Conservation (phyloP, 2,329 filamentous ascomycete species). For the Plectosphaerella cucumerina region DNA sequence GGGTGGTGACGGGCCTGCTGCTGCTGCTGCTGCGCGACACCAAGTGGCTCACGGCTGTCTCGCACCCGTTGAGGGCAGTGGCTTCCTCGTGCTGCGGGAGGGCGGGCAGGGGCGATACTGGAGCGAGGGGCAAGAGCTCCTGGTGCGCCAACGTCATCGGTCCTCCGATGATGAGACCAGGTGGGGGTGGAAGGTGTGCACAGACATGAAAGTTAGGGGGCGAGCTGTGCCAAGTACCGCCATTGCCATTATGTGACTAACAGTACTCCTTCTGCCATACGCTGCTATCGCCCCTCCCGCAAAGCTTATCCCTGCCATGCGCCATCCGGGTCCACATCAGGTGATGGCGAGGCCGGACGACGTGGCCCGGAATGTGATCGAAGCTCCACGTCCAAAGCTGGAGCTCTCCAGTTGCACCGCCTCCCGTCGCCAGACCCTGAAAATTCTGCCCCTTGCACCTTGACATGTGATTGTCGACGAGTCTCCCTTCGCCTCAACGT, state of each 20-base stretch:
- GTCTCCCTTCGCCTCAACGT: too few relatives aligned
- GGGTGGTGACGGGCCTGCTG: background rate
- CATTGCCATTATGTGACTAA: rapidly evolving
- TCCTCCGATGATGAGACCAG: conserved; percentile 1
- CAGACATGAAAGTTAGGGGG: background rate
- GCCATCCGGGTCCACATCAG: background rate
- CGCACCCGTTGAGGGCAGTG: too few relatives aligned
- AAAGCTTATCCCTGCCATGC: background rate
- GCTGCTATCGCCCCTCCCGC: background rate
- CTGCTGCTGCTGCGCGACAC: background rate
- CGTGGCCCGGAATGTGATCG: background rate
- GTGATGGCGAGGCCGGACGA: background rate
- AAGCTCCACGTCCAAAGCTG: too few relatives aligned
- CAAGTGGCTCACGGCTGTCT: background rate
- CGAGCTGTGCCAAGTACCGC: background rate
- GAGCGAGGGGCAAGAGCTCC: background rate
- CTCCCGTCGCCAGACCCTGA: background rate
- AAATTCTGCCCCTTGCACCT: background rate
- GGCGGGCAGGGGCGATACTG: background rate
- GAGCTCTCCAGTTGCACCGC: background rate
- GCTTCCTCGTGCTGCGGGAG: too few relatives aligned
- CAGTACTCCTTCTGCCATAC: too few relatives aligned
- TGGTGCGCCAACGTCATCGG: conserved; percentile 1
- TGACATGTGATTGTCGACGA: background rate
- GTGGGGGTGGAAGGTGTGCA: background rate